Evolutionary conservation across 441 rosid species (phyloP).

Genomic region (Gossypium gossypioides): DNA sequence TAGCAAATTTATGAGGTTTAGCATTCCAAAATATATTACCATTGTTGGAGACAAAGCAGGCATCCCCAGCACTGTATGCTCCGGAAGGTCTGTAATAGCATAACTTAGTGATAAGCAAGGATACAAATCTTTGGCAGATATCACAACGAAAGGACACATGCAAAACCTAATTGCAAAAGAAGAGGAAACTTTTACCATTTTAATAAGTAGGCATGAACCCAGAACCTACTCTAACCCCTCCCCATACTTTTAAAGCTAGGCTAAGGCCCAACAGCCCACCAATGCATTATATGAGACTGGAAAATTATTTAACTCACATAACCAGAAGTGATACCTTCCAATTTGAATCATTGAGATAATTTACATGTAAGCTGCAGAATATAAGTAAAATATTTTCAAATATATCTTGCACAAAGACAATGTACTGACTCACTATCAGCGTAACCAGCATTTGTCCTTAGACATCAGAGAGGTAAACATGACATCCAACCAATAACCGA

Average conservation of each 20-base stretch:
- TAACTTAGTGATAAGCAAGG: slow-evolving; percentile 4
- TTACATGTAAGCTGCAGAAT: background rate
- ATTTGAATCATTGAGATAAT: background rate
- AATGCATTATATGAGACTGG: background rate
- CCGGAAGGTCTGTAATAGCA: slow-evolving; percentile 37
- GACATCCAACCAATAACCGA: background rate
- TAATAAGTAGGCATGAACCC: background rate
- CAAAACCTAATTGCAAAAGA: background rate
- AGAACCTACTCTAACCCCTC: background rate
- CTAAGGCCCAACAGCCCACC: slow-evolving; percentile 6
- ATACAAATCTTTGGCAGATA: background rate
- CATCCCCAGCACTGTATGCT: slow-evolving; percentile 69
- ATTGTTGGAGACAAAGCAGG: slow-evolving; percentile 96
- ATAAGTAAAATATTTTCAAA: background rate
- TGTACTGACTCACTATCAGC: background rate
- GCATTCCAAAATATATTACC: slow-evolving; percentile 38
- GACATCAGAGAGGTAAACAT: background rate
- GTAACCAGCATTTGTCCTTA: background rate
- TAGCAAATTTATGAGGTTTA: background rate
- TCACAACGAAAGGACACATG: background rate
- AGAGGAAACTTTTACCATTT: background rate
- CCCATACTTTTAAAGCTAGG: background rate
- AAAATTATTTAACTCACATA: background rate
- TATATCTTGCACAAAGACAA: slow-evolving; percentile 1
- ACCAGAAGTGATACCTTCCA: background rate